Conservation (phyloP, 768 basidiomycete species). For the Phaffia tasmanica region DNA sequence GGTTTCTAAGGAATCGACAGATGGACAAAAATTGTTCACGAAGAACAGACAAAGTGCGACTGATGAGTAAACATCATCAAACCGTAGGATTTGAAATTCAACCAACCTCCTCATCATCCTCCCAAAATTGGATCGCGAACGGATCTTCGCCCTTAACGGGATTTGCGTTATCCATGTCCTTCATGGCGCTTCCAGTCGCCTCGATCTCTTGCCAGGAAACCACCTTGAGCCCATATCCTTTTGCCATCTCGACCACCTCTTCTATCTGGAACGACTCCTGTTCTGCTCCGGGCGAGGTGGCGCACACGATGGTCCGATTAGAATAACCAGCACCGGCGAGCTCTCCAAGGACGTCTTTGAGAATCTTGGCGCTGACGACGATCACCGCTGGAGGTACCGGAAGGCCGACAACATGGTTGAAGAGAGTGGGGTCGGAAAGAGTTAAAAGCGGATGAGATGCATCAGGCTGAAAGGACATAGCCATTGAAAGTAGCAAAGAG, state of each 20-base stretch:
- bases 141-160: background rate
- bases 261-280: slow-evolving; percentile 44
- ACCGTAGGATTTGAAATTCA: slow-evolving; percentile 18
- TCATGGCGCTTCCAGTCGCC: slow-evolving; percentile 49
- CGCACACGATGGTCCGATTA: slow-evolving; percentile 46
- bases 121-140: slow-evolving; percentile 43
- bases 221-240: slow-evolving; percentile 40
- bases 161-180: slow-evolving; percentile 38
- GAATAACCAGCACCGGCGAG: slow-evolving; percentile 31
- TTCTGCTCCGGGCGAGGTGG: slow-evolving; percentile 45
- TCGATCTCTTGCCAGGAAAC: slow-evolving; percentile 55
- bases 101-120: slow-evolving; percentile 38
- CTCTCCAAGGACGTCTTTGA: slow-evolving; percentile 57
- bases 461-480: slow-evolving; percentile 59
- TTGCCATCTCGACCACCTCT: slow-evolving; percentile 47
- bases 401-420: slow-evolving; percentile 39
- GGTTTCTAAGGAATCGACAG: slow-evolving; percentile 14
- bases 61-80: slow-evolving; percentile 50
- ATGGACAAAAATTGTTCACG: background rate
- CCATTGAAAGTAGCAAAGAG: slow-evolving; percentile 68
- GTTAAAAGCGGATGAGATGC: slow-evolving; percentile 52
- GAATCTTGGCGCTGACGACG: slow-evolving; percentile 55
- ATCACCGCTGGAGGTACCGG: slow-evolving; percentile 60
- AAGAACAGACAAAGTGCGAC: background rate
- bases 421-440: slow-evolving; percentile 38